Base-by-base conservation (phyloP, 441 rosid genomes). In the Pelargonium australe region DNA sequence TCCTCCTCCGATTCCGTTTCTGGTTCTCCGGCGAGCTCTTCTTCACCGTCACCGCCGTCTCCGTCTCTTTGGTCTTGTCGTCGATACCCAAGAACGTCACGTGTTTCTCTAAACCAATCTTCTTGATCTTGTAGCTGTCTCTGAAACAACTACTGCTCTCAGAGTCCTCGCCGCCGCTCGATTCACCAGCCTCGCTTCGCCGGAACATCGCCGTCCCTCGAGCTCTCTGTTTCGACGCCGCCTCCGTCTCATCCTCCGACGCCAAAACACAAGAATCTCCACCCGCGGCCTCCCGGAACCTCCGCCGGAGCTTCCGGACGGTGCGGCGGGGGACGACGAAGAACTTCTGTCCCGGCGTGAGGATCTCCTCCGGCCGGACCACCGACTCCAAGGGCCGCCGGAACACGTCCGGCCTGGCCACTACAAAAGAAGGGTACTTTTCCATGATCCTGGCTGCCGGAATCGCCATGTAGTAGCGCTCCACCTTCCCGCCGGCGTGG, bases 331-430 rank as follows among this genome's bases (percentile, higher is more conserved):
- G 84, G 65, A 83, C 81, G 10, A 76, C 67, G 2, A 72, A 73
- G 76, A 75, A 73, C 63, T 77, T 79, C 68, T 69, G 69, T n/a
- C 86, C 89, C 0, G 80, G 86, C 11, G 49, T 19, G 14, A 84
- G 83, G 69, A 80, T 78, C 71, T 81, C 78, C 28, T 80, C 80
- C 2, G 85, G 81, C 68, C 76, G 67, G 19, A 82, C 82, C 53
- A 84, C 70, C 0, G 85, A 75, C 23, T 84, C 76, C 87, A 87
- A 83, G 0, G 86, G 87, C 44, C 71, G 69, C 67, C 72, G 37
- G 72, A 86, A 86, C 25, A 81, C 81, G 43, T 84, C 84, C 0
- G 88, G 88, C 75, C 82, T 77, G 34, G 86, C 81, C 14, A 85
- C 63, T 11, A 70, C 60, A 19, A n/a, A 73, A 49, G 78, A 61